Evolutionary conservation across 768 basidiomycete species (phyloP), one percentile per base, ranked within the genome.

Genomic region (Hygrocybe coccinea): DNA sequence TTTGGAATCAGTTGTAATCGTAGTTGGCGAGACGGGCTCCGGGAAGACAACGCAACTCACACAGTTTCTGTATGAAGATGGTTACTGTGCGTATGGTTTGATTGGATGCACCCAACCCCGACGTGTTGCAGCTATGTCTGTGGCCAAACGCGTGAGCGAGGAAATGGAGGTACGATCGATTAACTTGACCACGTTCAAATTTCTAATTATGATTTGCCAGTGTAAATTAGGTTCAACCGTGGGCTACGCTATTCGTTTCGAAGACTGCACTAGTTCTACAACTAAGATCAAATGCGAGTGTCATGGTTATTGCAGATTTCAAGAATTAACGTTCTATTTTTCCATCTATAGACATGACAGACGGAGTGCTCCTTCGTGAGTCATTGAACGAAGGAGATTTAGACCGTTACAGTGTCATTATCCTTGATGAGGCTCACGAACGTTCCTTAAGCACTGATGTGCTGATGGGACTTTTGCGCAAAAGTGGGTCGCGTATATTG

Each of bases 11-110:
- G 97, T 98, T 36, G 77, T 90, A 46, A 84, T 99, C 55, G 92
- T 98, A 37, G 90, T 99, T 38, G 97, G 97, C n/a, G 97, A 99
- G 72, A 99, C 97, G n/a, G 97, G 97, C 9, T 98, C 95, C 0
- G 97, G 97, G 5, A 99, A 99, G 74, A 99, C 97, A 1, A 98
- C 97, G 0, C 97, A 99, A 68, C 76, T 99, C 5, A 77, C 91
- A 0, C 97, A 99, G 66, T 99, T 93, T 73, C 70, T 99, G 58
- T 91, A 97, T 66, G 97, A 99, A 68, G 97, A 99, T 59, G 97
- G 97, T 0, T 99, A 95, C 69, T 91, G 94, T 61, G 68, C 81
- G 3, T 81, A 85, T 71, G 95, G 95, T 15, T 79, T 98, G 41
- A 85, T 99, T 49, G 95, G 95, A 10, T 99, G 97, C 66, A 99